These are phyloP conservation scores for Sugiyamaella novakii DNA, from an alignment of 1,139 yeast genomes.

Conservation along the genomic window DNA sequence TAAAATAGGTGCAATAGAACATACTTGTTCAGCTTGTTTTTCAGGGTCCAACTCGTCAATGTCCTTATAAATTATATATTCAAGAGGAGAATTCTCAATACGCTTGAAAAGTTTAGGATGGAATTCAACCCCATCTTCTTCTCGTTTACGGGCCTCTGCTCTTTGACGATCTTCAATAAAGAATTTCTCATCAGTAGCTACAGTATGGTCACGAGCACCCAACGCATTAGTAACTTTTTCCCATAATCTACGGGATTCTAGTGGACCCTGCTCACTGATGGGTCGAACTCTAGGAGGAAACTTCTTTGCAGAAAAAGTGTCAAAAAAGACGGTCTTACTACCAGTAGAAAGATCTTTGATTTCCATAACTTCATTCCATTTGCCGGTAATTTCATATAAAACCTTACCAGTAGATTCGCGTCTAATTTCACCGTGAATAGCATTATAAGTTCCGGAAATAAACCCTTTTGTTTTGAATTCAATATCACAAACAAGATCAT, in stretches of 20 bases:
- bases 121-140: conserved; percentile 77
- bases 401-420: conserved; percentile 55
- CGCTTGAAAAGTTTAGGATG: conserved; percentile 74
- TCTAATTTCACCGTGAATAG: conserved; percentile 74
- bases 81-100: conserved; percentile 46
- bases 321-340: conserved; percentile 58
- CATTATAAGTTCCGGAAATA: conserved; percentile 88
- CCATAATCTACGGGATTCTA: conserved; percentile 87
- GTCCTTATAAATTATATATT: conserved; percentile 65
- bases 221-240: conserved; percentile 75
- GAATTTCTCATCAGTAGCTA: conserved; percentile 86
- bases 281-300: conserved; percentile 73
- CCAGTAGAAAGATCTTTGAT: conserved; percentile 59
- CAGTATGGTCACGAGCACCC: conserved; percentile 69
- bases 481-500: conserved; percentile 70
- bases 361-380: conserved; percentile 89
- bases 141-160: conserved; percentile 65
- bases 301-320: conserved; percentile 57
- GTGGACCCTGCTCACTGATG: conserved; percentile 71
- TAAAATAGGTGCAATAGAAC: conserved; percentile 65
- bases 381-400: conserved; percentile 73
- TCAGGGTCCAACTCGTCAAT: conserved; percentile 52
- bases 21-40: conserved; percentile 55
- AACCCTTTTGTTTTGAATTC: conserved; percentile 96
- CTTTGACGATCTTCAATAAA: conserved; percentile 86